These are phyloP conservation scores for Aristolochia californica DNA, from an alignment of 164 flowering plant genomes.

Conservation along the genomic window DNA sequence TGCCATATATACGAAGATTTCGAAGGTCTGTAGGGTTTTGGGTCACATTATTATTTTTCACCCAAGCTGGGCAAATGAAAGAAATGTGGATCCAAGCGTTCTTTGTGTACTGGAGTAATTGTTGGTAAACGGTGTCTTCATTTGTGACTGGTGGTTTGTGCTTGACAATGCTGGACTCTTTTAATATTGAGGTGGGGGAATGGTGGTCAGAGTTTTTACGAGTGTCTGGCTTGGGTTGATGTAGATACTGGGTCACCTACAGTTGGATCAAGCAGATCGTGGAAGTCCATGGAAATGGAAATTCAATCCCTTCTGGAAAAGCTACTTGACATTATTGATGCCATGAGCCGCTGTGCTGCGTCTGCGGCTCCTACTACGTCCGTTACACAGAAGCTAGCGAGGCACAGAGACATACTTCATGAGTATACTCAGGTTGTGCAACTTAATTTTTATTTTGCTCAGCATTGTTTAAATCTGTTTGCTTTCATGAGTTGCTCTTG, in stretches of 20 bases:
- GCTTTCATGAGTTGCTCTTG: not conserved
- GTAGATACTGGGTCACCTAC: slow-evolving; percentile 76
- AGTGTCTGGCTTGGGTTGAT: slow-evolving; percentile 35
- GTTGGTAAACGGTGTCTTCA: not conserved
- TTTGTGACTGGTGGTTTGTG: not conserved
- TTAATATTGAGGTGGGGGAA: not conserved
- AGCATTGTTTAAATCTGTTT: too few species aligned
- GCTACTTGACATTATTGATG: slow-evolving; percentile 74
- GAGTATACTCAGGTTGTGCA: slow-evolving; percentile 78
- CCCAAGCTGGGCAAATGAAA: too few species aligned
- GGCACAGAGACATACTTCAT: slow-evolving; percentile 94
- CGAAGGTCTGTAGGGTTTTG: too few species aligned
- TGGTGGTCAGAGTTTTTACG: not conserved
- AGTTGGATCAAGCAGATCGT: slow-evolving; percentile 72
- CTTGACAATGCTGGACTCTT: not conserved
- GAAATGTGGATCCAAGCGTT: too few species aligned
- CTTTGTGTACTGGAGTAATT: too few species aligned
- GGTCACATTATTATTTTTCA: too few species aligned
- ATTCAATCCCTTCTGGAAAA: slow-evolving; percentile 89
- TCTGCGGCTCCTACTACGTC: slow-evolving; percentile 84
- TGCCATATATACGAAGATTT: too few species aligned
- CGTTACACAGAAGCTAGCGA: slow-evolving; percentile 82
- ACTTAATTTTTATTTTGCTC: not conserved
- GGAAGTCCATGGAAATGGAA: slow-evolving; percentile 99
- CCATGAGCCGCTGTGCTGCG: slow-evolving; percentile 97